Base-by-base conservation (phyloP, 2,329 filamentous ascomycete genomes). In the Colletotrichum simmondsii region DNA sequence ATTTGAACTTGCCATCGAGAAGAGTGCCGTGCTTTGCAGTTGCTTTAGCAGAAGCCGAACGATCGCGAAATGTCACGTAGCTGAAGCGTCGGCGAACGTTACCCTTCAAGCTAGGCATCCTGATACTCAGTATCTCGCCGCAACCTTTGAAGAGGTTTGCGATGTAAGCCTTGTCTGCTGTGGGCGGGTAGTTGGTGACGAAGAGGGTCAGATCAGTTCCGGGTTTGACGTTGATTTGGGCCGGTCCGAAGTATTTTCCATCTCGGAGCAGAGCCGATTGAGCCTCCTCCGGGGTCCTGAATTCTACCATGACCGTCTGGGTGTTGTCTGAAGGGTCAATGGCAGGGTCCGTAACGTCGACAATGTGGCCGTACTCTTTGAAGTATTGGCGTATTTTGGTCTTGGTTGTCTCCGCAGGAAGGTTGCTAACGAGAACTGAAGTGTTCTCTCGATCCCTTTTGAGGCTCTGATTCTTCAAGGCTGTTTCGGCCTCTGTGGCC, bases 361-460 rank as follows among this genome's bases (percentile, higher is more conserved):
- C 94, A 79, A 98, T 93, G 53, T 91, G 92, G 14, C 97, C 97
- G 77, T 95, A 97, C 74, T 95, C 94, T 78, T 93, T 92, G 84
- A 99, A 98, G 81, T 97, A 98, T 80, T 97, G 94, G 69, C 93
- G 91, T 16, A 98, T 84, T 77, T 92, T 93, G 14, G 90, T 92
- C 78, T 94, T 91, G 0, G 91, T 91, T 1, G 92, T 89, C 66
- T 92, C 89, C 4, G 80, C 77, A 2, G 97, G 95, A 28, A 99
- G 83, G 76, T 95, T 93, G 63, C 90, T 92, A 4, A 98, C 92
- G 65, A 97, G 90, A 60, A 98, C 88, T 0, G 94, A 95, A 0
- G 95, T 93, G 81, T 98, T 93, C 80, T 99, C 97, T 54, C 97
- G 92, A 81, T 99, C 95, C 68, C 97, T 92, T 81, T 94, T 96